phyloP scores from a whole-genome alignment of 495 filamentous ascomycete species.

The Pseudevernia furfuracea region DNA sequence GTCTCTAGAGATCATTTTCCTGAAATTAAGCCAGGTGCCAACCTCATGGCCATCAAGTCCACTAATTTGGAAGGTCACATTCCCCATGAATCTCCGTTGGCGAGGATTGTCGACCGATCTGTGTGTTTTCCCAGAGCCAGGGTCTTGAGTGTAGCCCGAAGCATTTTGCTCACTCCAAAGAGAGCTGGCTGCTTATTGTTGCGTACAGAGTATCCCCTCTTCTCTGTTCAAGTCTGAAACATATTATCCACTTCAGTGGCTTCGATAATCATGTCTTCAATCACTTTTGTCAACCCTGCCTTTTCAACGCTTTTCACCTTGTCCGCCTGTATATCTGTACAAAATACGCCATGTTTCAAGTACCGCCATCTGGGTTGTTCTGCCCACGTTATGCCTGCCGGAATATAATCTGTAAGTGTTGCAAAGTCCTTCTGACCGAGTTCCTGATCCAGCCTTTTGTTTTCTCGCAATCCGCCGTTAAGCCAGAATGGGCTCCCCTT shows the following conservation, averaged over 20 bases:
- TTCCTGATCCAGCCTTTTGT: slow-evolving; percentile 4
- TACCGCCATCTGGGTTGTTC: slow-evolving; percentile 5
- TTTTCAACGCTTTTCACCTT: neutral
- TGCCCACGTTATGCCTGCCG: neutral
- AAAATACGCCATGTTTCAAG: neutral
- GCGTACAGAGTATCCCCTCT: neutral
- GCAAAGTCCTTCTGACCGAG: slow-evolving; percentile 2
- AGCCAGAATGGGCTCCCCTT: slow-evolving; percentile 3
- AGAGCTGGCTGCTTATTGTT: neutral
- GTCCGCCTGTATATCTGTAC: neutral
- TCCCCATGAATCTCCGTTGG: neutral
- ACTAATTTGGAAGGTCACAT: neutral
- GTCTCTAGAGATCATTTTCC: neutral
- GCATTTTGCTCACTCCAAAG: neutral
- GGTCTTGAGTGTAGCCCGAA: neutral
- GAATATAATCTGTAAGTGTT: neutral
- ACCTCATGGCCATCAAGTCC: neutral
- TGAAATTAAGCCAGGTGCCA: neutral
- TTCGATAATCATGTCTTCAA: neutral
- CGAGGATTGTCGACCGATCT: neutral
- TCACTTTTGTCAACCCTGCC: neutral
- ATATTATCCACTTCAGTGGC: neutral
- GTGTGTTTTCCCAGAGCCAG: neutral
- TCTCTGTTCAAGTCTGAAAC: neutral
- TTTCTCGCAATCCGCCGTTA: slow-evolving; percentile 3